These are phyloP conservation scores for Sporothrix inflata DNA, from an alignment of 2,329 filamentous ascomycete genomes.

Conservation along the genomic window DNA sequence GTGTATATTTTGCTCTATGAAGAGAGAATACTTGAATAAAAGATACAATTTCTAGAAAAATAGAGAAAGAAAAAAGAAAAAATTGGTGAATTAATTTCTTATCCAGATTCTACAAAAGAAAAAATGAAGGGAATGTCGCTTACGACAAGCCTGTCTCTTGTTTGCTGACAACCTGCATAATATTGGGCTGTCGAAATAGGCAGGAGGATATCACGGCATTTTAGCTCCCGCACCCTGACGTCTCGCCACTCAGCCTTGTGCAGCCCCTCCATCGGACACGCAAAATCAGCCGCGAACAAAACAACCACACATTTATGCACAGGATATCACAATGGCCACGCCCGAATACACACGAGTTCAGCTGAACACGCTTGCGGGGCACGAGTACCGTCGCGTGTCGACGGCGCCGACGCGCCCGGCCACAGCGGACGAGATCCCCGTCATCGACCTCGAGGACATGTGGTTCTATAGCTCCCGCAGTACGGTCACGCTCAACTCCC, in stretches of 20 bases:
- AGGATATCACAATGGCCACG: background rate
- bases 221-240: background rate
- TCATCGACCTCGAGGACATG: conserved; percentile 53
- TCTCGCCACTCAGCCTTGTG: background rate
- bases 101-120: background rate
- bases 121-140: background rate
- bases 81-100: too few species aligned
- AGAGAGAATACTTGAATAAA: too few species aligned
- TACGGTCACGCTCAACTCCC: conserved; percentile 25
- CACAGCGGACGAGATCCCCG: conserved; percentile 51
- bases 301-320: background rate
- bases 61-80: too few species aligned
- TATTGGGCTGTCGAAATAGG: conserved; percentile 1
- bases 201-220: conserved; percentile 16
- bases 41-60: too few species aligned
- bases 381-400: conserved; percentile 44
- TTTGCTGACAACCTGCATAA: conserved; percentile 15
- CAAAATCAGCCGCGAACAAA: background rate
- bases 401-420: conserved; percentile 45
- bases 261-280: background rate
- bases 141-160: background rate
- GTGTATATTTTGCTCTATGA: too few species aligned
- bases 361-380: conserved; percentile 42
- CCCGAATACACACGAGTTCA: conserved; percentile 31
- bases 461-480: conserved; percentile 39